Evolutionary conservation across 1,139 yeast genomes (phyloP), one percentile per base, ranked within the genome.

Genomic region (Taphrina communis): DNA sequence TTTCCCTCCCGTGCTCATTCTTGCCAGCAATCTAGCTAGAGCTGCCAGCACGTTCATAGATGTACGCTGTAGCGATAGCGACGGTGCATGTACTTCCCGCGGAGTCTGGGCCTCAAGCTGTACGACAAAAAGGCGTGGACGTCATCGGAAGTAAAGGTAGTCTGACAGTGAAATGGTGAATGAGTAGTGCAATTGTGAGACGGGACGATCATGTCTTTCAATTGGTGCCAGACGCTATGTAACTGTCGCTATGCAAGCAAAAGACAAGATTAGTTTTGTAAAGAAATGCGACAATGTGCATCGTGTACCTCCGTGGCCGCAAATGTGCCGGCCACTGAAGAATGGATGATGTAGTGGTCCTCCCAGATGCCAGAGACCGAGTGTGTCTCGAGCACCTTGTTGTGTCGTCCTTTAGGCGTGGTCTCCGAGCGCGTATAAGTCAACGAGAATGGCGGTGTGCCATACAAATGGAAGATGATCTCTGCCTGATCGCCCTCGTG

Each of bases 291-390:
- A 19, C 67, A 63, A 21, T 63, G 52, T 14, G 63, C 63, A 79
- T 94, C 99, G 69, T 86, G 85, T 12, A 94, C 86, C 75, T 89
- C 92, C 55, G 90, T 84, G 8, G 97, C 97, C 77, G 93, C 97
- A 76, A 95, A 94, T 3, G 92, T 89, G 58, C 99, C 99, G 76
- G 93, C 97, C 73, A 90, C 81, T 73, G 91, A 89, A 0, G 96
- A 94, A 75, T 83, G 81, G 5, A 90, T 88, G 63, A 86, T 83
- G 76, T 90, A 86, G 74, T 88, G 90, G 75, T 86, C 79, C 1
- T 85, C 88, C 79, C 85, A 81, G 46, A 93, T 90, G 73, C 88
- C 88, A 8, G 85, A 82, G 42, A 93, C 86, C 2, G 89, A 86
- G 72, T 89, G 88, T 0, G 90, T 88, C 75, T 93, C 98, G 38